A percentile compares a stretch with the other conserved stretches of the same genome.
These are phyloP conservation scores for Narthecium ossifragum DNA, from an alignment of 106 monocot genomes.

Conservation along the genomic window DNA sequence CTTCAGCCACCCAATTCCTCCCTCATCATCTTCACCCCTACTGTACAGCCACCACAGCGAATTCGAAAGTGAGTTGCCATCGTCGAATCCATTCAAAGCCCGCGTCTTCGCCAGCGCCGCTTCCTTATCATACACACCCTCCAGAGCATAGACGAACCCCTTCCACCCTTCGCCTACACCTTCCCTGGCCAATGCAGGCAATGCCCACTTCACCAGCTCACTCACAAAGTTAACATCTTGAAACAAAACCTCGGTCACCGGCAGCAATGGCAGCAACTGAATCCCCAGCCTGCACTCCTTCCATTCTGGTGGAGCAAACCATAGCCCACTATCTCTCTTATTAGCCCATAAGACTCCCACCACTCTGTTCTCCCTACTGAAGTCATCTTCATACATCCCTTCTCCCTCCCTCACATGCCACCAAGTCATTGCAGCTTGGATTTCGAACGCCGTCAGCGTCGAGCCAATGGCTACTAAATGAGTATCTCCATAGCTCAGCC, in stretches of 20 bases:
- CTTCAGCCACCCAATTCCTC: slow-evolving; percentile 11
- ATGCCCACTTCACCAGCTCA: slow-evolving; percentile 63
- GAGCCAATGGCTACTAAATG: slow-evolving; percentile 52
- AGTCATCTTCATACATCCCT: slow-evolving; percentile 72
- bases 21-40: slow-evolving; percentile 30
- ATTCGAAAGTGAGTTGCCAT: slow-evolving; percentile 85
- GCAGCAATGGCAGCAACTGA: slow-evolving; percentile 74
- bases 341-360: slow-evolving; percentile 88
- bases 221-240: slow-evolving; percentile 41
- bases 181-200: slow-evolving; percentile 63
- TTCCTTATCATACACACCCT: slow-evolving; percentile 64
- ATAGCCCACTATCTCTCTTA: slow-evolving; percentile 88
- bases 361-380: slow-evolving; percentile 58
- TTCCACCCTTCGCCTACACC: slow-evolving; percentile 91
- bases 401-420: slow-evolving; percentile 88
- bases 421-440: slow-evolving; percentile 60
- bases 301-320: slow-evolving; percentile 88
- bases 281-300: slow-evolving; percentile 84
- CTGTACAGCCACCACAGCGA: slow-evolving; percentile 91
- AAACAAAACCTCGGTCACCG: slow-evolving; percentile 74
- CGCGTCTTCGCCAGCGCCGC: slow-evolving; percentile 55
- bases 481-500: slow-evolving; percentile 74
- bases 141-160: slow-evolving; percentile 86
- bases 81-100: slow-evolving; percentile 53
- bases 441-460: slow-evolving; percentile 66